Evolutionary conservation across 2,329 filamentous ascomycete genomes (phyloP).

Genomic region (Botrytis byssoidea): DNA sequence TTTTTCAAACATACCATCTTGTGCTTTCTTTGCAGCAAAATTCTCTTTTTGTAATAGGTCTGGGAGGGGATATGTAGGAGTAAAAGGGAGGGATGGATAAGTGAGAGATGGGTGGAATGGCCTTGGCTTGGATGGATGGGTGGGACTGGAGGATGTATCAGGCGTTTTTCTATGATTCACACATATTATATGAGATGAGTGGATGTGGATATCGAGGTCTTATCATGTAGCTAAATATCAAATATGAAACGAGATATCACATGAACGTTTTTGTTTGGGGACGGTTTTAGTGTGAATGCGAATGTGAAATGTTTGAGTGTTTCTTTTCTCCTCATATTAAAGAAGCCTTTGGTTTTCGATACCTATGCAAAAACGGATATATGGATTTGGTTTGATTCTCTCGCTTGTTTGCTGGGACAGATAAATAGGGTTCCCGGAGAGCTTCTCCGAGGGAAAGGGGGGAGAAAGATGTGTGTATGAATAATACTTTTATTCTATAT

Average conservation of each 20-base stretch:
- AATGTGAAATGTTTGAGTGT: not conserved
- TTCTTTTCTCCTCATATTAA: not conserved
- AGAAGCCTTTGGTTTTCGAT: not conserved
- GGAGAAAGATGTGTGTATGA: not conserved
- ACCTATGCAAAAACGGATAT: not conserved
- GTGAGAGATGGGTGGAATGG: conserved; percentile 4
- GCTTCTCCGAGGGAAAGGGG: not conserved
- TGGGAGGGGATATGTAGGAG: conserved; percentile 10
- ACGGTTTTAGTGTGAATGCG: not conserved
- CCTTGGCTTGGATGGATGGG: not conserved
- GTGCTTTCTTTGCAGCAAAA: conserved; percentile 4
- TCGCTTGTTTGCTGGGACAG: not conserved
- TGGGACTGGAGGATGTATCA: conserved; percentile 1
- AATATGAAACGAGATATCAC: not conserved
- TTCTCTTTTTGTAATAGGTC: not conserved
- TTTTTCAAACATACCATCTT: not conserved
- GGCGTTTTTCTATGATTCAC: conserved; percentile 8
- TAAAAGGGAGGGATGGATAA: conserved; percentile 10
- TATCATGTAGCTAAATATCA: conserved; percentile 13
- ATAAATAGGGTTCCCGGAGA: not conserved
- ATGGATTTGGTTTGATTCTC: not conserved
- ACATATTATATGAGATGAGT: conserved; percentile 7
- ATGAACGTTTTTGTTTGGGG: not conserved
- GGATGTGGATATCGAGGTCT: not conserved
- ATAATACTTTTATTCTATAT: too few relatives aligned